Conservation (phyloP, 1,284 basidiomycete species). For the Malassezia obtusa region DNA sequence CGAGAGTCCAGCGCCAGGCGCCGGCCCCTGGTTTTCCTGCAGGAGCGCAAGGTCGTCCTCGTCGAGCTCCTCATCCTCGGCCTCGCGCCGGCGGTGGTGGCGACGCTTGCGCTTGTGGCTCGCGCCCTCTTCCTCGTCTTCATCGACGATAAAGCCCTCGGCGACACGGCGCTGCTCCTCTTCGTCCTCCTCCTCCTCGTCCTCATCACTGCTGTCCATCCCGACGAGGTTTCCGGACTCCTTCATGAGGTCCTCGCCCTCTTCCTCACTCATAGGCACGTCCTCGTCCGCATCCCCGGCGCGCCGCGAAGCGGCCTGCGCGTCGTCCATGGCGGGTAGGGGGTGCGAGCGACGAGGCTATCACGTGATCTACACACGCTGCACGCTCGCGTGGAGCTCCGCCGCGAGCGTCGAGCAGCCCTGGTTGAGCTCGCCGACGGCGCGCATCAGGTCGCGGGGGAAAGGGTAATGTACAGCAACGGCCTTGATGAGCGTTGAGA, state of each 20-base stretch:
- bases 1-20: constrained; percentile 2
- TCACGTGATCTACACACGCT: constrained; percentile 14
- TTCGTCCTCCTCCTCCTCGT: constrained; percentile 45
- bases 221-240: constrained; percentile 37
- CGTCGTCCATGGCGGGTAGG: constrained; percentile 4
- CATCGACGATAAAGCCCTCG: constrained; percentile 46
- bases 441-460: constrained; percentile 25
- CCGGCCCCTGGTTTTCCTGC: constrained; percentile 79
- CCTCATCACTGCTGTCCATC: constrained; percentile 34
- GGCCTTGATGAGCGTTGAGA: constrained; percentile 32
- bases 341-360: background rate
- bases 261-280: constrained; percentile 26
- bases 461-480: constrained; percentile 28
- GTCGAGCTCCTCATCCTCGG: constrained; percentile 64
- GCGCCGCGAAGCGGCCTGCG: background rate
- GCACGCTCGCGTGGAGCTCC: constrained; percentile 29
- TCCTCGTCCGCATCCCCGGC: constrained; percentile 24
- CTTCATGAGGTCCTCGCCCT: constrained; percentile 41
- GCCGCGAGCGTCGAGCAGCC: constrained; percentile 32
- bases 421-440: constrained; percentile 34
- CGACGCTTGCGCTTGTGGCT: constrained; percentile 56
- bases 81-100: constrained; percentile 1
- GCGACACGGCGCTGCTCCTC: constrained; percentile 44
- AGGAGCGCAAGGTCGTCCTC: constrained; percentile 91
- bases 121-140: constrained; percentile 49